Evolutionary conservation across 345 rosid species (phyloP), one percentile per base, ranked within the genome.

Genomic region (Eucalyptus fibrosa): DNA sequence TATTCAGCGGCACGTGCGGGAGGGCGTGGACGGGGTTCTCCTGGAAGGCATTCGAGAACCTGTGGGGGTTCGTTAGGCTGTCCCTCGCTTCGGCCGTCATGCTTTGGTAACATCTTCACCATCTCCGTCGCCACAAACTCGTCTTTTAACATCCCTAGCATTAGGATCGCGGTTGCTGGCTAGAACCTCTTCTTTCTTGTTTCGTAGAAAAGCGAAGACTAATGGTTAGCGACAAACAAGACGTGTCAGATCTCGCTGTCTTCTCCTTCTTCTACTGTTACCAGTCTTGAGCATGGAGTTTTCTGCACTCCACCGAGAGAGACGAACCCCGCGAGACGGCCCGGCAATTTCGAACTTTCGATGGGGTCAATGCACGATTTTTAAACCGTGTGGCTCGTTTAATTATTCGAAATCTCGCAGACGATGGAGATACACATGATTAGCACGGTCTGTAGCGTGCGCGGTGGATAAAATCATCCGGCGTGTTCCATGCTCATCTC

Each of bases 1-100:
- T 97, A 17, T 50, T 93, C 8, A 91, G 95, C 40, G 99, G 99
- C 30, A 89, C 92, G 53, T 97, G 98, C 87, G 93, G 93, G 2
- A 47, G 65, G 21, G 91, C 96, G 5, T 94, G 96, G 95, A 60
- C 49, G 30, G 95, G 96, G 11, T 94, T 93, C 89, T 92, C 95
- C 2, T 65, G 62, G 90, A 90, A 87, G 89, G 94, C 96, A 16
- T 94, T 94, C 87, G 91, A 91, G 21, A 90, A 90, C 87, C 86
- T 94, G 17, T 90, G 93, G 93, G 88, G 90, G 12, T 94, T 93
- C 77, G 92, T 92, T 24, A 88, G 89, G 86, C 67, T 94, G 72
- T 94, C 96, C 42, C 90, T 94, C 7, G 95, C 95, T 4, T 94
- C 96, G 1, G 96, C 96, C 16, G 92, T 94, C 2, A 94, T 94